Evolutionary conservation across 164 flowering plant genomes (phyloP), one percentile per base, ranked within the genome.

Genomic region (Santalum album): DNA sequence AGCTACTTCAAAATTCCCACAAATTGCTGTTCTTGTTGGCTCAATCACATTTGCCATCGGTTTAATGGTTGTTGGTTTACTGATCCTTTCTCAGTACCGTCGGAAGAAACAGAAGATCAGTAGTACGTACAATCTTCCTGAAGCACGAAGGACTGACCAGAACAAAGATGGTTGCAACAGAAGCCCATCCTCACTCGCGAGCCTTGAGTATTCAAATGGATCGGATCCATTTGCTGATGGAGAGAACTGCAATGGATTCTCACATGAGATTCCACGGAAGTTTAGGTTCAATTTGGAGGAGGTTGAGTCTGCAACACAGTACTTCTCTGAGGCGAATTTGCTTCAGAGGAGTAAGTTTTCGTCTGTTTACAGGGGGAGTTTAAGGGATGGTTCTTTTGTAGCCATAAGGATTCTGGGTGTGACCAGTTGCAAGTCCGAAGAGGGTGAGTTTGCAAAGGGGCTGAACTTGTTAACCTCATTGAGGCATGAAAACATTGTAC

Each of bases 261-360:
- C 59, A 3, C 59, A 59, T 17, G 75, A 69, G 49, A 24, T 55
- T 38, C 51, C 63, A 1, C 56, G 57, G 17, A 53, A 53, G 7
- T 68, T 53, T 15, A 75, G 74, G 55, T 77, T 68, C 63, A 82
- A 75, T 54, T 45, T 82, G 56, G 84, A 82, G 57, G 87, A 79
- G 62, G 59, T 82, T 29, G 87, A 82, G 51, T 77, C 81, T n/a
- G 87, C 87, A 29, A 77, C 87, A 1, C 78, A 72, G 48, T 73
- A 78, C 64, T 79, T 79, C 32, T 77, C 82, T 6, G 84, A 75
- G 45, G 49, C 25, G 23, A 82, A 74, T 55, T 57, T 82, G 23
- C 36, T 82, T 62, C 75, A 79, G 14, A 73, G 49, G 51, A 70
- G 73, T 63, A 79, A 70, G 1, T 79, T 82, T 60, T 79, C 80